Percentiles rank a stretch among this genome's conserved stretches.
phyloP scores from a whole-genome alignment of 352 stramenopile genomes.

The Thraustotheca clavata region DNA sequence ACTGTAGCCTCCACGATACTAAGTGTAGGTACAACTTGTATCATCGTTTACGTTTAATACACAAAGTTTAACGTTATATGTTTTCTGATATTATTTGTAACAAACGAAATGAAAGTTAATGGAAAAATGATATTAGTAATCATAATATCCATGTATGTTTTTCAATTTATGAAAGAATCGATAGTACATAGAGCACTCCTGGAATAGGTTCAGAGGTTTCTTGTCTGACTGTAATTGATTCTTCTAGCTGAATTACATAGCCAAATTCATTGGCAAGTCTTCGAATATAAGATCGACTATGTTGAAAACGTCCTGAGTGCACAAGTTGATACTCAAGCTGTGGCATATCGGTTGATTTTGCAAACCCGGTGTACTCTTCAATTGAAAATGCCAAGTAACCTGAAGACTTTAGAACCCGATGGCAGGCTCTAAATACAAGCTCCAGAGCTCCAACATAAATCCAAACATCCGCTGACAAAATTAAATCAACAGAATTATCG shows the following conservation, averaged over 20 bases:
- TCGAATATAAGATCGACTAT: constrained; percentile 55
- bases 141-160: too few species aligned
- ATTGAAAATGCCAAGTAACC: constrained; percentile 53
- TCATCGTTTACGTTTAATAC: too few species aligned
- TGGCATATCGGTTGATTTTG: background rate
- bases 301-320: constrained; percentile 65
- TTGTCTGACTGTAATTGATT: constrained; percentile 53
- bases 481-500: constrained; percentile 41
- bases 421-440: constrained; percentile 41
- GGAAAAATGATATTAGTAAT: too few species aligned
- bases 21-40: too few species aligned
- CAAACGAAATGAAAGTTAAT: too few species aligned
- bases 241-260: constrained; percentile 33
- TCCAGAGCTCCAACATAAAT: constrained; percentile 77
- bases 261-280: constrained; percentile 30
- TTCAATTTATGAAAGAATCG: too few species aligned
- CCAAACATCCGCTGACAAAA: constrained; percentile 78
- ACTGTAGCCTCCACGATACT: too few species aligned
- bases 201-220: constrained; percentile 63
- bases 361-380: constrained; percentile 30
- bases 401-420: constrained; percentile 33
- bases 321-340: constrained; percentile 41
- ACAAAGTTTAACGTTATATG: too few species aligned
- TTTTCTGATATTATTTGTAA: too few species aligned
- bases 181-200: constrained; percentile 56